These are phyloP conservation scores for Aspergillus wentii DNA, from an alignment of 495 filamentous ascomycete species.

Conservation along the genomic window DNA sequence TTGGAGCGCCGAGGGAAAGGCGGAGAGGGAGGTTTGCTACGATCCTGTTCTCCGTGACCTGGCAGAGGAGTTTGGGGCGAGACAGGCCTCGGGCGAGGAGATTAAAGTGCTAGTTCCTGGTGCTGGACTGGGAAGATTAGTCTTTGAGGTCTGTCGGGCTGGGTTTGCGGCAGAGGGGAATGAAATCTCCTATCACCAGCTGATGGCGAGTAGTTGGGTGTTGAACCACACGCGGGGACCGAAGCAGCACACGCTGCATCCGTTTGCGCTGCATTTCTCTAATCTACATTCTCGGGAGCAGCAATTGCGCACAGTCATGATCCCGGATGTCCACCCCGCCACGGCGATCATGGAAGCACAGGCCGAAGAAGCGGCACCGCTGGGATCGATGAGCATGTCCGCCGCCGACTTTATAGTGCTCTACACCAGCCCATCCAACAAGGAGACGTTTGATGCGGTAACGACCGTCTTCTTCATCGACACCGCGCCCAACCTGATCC, in stretches of 20 bases:
- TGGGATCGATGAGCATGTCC: slow-evolving; percentile 72
- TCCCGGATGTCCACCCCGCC: slow-evolving; percentile 76
- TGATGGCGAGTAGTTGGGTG: slow-evolving; percentile 81
- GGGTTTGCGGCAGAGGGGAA: slow-evolving; percentile 84
- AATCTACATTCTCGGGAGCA: slow-evolving; percentile 67
- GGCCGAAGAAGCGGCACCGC: slow-evolving; percentile 10
- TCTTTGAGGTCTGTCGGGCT: slow-evolving; percentile 74
- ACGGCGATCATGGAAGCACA: slow-evolving; percentile 41
- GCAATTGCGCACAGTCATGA: slow-evolving; percentile 62
- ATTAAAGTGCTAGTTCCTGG: slow-evolving; percentile 81
- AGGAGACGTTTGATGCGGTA: slow-evolving; percentile 70
- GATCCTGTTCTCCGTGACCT: slow-evolving; percentile 64
- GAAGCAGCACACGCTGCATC: slow-evolving; percentile 55
- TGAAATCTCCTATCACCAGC: slow-evolving; percentile 91
- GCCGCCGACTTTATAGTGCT: slow-evolving; percentile 77
- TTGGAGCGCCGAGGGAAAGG: slow-evolving; percentile 75
- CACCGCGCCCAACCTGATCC: slow-evolving; percentile 87
- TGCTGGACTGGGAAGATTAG: slow-evolving; percentile 80
- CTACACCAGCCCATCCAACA: slow-evolving; percentile 58
- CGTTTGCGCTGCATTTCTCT: slow-evolving; percentile 75
- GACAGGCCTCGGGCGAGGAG: slow-evolving; percentile 16
- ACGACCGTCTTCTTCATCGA: slow-evolving; percentile 93
- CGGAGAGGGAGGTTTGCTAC: slow-evolving; percentile 73
- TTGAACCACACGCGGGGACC: slow-evolving; percentile 63
- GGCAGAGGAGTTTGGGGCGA: slow-evolving; percentile 42